These are phyloP conservation scores for Polytrichum formosum DNA, from an alignment of 225 moss, liverwort and hornwort species.

Conservation along the genomic window DNA sequence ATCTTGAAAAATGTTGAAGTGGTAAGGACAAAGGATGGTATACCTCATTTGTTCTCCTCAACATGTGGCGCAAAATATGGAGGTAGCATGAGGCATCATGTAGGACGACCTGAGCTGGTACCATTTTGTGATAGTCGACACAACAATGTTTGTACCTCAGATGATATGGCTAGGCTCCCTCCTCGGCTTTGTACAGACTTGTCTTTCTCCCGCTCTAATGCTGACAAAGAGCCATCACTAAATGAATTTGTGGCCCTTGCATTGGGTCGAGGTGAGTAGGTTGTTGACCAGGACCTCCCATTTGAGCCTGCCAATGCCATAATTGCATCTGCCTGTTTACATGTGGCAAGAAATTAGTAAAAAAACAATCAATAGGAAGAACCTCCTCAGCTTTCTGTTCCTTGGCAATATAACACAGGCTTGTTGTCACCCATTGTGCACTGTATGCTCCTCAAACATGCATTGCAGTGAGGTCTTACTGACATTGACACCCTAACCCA, in stretches of 20 bases:
- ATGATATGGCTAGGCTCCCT: conserved; percentile 30
- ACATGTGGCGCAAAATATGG: too few relatives aligned
- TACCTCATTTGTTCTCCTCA: too few relatives aligned
- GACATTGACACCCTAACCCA: background rate
- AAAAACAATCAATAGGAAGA: conserved; percentile 9
- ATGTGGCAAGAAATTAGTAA: background rate
- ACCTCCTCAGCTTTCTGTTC: background rate
- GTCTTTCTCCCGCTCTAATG: conserved; percentile 73
- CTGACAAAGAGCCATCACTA: conserved; percentile 81
- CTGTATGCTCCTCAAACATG: too few relatives aligned
- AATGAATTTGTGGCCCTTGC: conserved; percentile 65
- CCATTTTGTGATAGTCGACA: conserved; percentile 79
- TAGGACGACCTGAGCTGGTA: conserved; percentile 46
- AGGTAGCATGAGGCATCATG: conserved; percentile 6
- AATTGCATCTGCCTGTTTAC: conserved; percentile 67
- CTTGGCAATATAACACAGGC: too few relatives aligned
- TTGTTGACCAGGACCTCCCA: conserved; percentile 96
- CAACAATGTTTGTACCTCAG: conserved; percentile 84
- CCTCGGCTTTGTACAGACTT: conserved; percentile 61
- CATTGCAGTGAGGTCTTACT: too few relatives aligned
- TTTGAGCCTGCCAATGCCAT: conserved; percentile 89
- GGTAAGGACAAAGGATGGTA: too few relatives aligned
- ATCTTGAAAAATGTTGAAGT: too few relatives aligned
- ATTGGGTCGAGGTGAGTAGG: conserved; percentile 78
- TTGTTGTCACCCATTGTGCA: too few relatives aligned